Evolutionary conservation across 192 early-diverging fungal species (phyloP).

Genomic region (Gigaspora rosea): DNA sequence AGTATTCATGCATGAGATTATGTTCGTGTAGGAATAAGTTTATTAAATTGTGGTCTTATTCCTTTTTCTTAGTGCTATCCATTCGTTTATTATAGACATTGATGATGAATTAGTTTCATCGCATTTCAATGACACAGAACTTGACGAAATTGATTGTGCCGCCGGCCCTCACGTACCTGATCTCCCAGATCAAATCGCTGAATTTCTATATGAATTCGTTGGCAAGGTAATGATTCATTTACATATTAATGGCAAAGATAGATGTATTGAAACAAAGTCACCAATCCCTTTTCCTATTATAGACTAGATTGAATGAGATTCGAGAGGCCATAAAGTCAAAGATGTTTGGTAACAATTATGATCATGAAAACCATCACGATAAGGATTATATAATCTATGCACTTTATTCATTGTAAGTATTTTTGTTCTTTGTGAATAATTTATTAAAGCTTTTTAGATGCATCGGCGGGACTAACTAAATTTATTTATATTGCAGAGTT

Average conservation of each 20-base stretch:
- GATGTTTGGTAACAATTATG: constrained; percentile 18
- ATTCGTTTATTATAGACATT: constrained; percentile 32
- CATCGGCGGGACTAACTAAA: background rate
- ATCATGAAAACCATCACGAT: constrained; percentile 23
- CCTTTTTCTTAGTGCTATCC: constrained; percentile 11
- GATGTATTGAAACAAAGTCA: background rate
- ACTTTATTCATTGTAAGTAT: constrained; percentile 31
- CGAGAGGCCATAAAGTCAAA: constrained; percentile 16
- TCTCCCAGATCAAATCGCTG: constrained; percentile 9
- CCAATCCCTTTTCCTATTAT: constrained; percentile 14
- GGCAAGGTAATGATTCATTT: constrained; percentile 23
- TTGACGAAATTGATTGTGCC: constrained; percentile 20
- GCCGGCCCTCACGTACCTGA: background rate
- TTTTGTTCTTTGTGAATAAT: background rate
- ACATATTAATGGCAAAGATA: constrained; percentile 22
- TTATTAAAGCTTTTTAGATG: background rate
- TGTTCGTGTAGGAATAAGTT: background rate
- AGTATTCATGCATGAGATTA: background rate
- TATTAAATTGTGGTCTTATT: background rate
- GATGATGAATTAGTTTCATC: constrained; percentile 10
- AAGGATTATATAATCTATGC: constrained; percentile 31
- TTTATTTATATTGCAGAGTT: constrained; percentile 9
- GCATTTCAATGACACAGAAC: constrained; percentile 26
- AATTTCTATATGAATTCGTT: constrained; percentile 6
- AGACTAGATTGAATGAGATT: constrained; percentile 25